Evolutionary conservation across 352 stramenopile genomes (phyloP).

Genomic region (Phytopythium helicoides): DNA sequence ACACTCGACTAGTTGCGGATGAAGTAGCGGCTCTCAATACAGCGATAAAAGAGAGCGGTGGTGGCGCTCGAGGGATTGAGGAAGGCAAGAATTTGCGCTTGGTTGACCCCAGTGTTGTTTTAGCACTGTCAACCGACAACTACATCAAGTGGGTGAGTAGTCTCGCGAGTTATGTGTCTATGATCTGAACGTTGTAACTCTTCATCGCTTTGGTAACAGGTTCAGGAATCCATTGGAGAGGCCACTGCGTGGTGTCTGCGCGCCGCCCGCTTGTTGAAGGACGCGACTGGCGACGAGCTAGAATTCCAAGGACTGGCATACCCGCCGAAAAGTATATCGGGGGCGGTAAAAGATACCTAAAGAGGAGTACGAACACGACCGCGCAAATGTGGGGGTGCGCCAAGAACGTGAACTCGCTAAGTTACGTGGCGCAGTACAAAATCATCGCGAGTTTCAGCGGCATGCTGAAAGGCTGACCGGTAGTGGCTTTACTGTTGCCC

Average conservation of each 20-base stretch:
- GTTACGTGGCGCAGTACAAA: too few species aligned
- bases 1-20: slow-evolving; percentile 14
- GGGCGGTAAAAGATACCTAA: slow-evolving; percentile 1
- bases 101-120: background rate
- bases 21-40: background rate
- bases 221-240: slow-evolving; percentile 30
- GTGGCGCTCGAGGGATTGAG: background rate
- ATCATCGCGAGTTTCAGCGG: background rate
- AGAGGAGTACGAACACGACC: background rate
- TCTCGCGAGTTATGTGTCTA: background rate
- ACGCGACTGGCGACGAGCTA: slow-evolving; percentile 55
- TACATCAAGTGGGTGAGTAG: slow-evolving; percentile 5
- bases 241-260: slow-evolving; percentile 46
- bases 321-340: slow-evolving; percentile 16
- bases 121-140: background rate
- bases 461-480: too few species aligned
- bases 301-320: slow-evolving; percentile 61
- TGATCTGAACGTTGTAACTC: background rate
- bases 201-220: slow-evolving; percentile 16
- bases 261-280: slow-evolving; percentile 35
- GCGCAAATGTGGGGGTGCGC: background rate
- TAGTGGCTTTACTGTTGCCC: slow-evolving; percentile 1
- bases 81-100: background rate
- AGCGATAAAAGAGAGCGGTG: background rate
- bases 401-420: too few species aligned